phyloP scores from a whole-genome alignment of 257 asterid genomes.

The Euphrasia confusa region DNA sequence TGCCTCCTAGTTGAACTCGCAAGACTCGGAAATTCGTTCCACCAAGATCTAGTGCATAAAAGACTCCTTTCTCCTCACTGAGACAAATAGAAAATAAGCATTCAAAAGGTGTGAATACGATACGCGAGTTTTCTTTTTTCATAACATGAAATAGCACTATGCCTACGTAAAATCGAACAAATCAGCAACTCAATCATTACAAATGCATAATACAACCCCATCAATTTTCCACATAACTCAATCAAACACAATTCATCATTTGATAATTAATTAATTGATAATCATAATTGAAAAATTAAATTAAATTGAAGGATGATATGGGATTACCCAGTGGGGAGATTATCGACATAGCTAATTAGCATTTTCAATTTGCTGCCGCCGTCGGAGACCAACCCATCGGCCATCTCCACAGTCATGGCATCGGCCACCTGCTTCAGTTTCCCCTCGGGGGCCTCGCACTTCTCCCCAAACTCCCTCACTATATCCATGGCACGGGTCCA shows the following conservation, averaged over 20 bases:
- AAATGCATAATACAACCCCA: neutral
- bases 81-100: neutral
- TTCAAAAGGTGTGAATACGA: no score
- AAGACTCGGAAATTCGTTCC: slow-evolving; percentile 91
- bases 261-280: neutral
- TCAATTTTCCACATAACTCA: neutral
- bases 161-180: no score
- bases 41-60: slow-evolving; percentile 88
- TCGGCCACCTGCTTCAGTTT: slow-evolving; percentile 80
- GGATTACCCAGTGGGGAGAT: slow-evolving; percentile 74
- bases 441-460: slow-evolving; percentile 56
- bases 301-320: neutral
- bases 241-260: slow-evolving; percentile 1
- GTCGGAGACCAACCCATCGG: slow-evolving; percentile 88
- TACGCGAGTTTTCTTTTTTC: no score
- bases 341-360: slow-evolving; percentile 80
- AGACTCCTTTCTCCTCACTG: slow-evolving; percentile 86
- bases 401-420: slow-evolving; percentile 84
- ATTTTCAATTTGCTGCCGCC: slow-evolving; percentile 89
- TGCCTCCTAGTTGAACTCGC: slow-evolving; percentile 79
- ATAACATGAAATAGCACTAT: no score
- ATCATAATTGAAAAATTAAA: no score
- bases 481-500: no score
- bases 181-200: no score
- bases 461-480: slow-evolving; percentile 56